Conservation (phyloP, 805 yeast genomes). For the Limtongia smithiae region DNA sequence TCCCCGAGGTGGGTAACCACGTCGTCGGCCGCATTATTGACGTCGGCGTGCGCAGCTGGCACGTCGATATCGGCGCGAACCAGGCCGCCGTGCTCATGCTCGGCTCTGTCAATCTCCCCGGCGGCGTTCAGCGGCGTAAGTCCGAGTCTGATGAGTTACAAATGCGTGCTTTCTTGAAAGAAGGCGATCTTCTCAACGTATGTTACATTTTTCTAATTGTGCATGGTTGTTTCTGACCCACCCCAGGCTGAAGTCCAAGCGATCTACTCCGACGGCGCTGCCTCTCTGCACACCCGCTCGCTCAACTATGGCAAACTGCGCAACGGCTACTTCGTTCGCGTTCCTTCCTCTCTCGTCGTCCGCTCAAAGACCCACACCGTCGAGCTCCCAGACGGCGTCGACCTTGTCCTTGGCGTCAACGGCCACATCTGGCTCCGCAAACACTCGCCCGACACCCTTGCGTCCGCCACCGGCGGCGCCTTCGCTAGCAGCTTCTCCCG, state of each 20-base stretch:
- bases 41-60: slow-evolving; percentile 93
- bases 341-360: slow-evolving; percentile 78
- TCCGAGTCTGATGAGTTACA: slow-evolving; percentile 93
- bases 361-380: slow-evolving; percentile 86
- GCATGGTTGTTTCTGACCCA: not conserved
- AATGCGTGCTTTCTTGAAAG: slow-evolving; percentile 90
- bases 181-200: slow-evolving; percentile 87
- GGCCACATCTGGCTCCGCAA: slow-evolving; percentile 92
- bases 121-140: slow-evolving; percentile 91
- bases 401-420: slow-evolving; percentile 86
- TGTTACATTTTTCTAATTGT: not conserved
- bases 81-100: slow-evolving; percentile 89
- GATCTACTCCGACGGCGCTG: slow-evolving; percentile 82
- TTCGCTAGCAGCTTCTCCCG: slow-evolving; percentile 55
- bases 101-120: slow-evolving; percentile 95
- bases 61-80: slow-evolving; percentile 92
- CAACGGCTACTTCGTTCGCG: slow-evolving; percentile 77
- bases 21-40: slow-evolving; percentile 90
- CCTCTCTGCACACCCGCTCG: slow-evolving; percentile 91
- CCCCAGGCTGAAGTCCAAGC: slow-evolving; percentile 79
- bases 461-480: slow-evolving; percentile 36
- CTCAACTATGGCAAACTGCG: slow-evolving; percentile 91
- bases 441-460: slow-evolving; percentile 32
- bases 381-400: slow-evolving; percentile 89
- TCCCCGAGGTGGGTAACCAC: slow-evolving; percentile 96